phyloP scores from a whole-genome alignment of 495 filamentous ascomycete genomes.

The Trichoderma erinaceum region DNA sequence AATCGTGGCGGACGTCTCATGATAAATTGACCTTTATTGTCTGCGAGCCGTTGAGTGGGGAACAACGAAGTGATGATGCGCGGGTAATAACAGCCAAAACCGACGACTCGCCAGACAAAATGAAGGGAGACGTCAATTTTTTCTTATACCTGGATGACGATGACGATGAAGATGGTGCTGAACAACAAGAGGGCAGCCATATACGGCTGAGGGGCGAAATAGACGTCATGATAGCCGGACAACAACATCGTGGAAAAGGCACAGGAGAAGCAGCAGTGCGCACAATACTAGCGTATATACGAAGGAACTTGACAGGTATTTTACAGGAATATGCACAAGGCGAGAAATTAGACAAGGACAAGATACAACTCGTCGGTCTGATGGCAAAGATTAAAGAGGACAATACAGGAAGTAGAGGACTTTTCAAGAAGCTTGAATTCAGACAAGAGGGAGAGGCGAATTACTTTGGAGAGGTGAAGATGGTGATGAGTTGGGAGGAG shows the following conservation, averaged over 20 bases:
- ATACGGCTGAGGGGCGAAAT: constrained; percentile 53
- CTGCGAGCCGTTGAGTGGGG: constrained; percentile 39
- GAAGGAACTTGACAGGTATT: constrained; percentile 42
- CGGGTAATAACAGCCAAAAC: background rate
- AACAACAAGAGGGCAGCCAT: constrained; percentile 6
- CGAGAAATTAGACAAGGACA: background rate
- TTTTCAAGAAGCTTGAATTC: constrained; percentile 45
- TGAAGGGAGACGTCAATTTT: constrained; percentile 85
- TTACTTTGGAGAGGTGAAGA: constrained; percentile 46
- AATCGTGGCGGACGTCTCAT: constrained; percentile 65
- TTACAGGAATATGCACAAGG: constrained; percentile 49
- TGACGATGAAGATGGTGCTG: background rate
- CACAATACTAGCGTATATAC: constrained; percentile 62
- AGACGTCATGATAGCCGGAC: constrained; percentile 80
- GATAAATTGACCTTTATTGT: constrained; percentile 74
- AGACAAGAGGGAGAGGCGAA: constrained; percentile 37
- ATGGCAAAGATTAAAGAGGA: constrained; percentile 42
- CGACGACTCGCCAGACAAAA: constrained; percentile 46
- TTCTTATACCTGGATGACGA: constrained; percentile 53
- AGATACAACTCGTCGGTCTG: constrained; percentile 27
- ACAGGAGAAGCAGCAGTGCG: constrained; percentile 60
- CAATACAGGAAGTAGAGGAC: constrained; percentile 35
- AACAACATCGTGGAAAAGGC: constrained; percentile 52
- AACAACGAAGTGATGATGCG: constrained; percentile 20
- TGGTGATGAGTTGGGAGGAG: constrained; percentile 35